Evolutionary conservation across 2,329 filamentous ascomycete species (phyloP).

Genomic region (Monosporascus cannonballus): DNA sequence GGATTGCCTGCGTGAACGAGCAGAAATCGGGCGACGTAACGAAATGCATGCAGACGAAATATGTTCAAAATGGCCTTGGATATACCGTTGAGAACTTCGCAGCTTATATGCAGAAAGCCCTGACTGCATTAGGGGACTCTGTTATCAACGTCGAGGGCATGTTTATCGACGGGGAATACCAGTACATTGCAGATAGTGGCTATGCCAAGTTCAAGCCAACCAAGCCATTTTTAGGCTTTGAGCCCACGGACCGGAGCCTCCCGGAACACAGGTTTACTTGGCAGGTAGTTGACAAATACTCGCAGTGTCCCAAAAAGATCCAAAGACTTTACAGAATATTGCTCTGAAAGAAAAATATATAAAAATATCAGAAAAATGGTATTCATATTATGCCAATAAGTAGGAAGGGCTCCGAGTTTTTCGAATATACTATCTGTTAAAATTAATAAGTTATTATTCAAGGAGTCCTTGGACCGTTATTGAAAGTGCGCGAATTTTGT

Average conservation of each 20-base stretch:
- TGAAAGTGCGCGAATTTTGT: too few relatives aligned
- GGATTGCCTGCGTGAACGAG: slow-evolving; percentile 10
- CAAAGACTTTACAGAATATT: too few relatives aligned
- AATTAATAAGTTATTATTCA: too few relatives aligned
- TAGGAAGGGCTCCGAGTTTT: too few relatives aligned
- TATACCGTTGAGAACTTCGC: slow-evolving; percentile 10
- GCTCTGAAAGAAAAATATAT: too few relatives aligned
- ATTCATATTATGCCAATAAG: too few relatives aligned
- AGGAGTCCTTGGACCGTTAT: too few relatives aligned
- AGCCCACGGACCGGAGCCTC: slow-evolving; percentile 9
- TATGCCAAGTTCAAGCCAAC: slow-evolving; percentile 9
- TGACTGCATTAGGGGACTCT: slow-evolving; percentile 6
- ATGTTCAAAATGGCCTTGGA: slow-evolving; percentile 9
- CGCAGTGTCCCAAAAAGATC: too few relatives aligned
- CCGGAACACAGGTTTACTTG: slow-evolving; percentile 8
- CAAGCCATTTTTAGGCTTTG: slow-evolving; percentile 7
- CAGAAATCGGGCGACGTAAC: slow-evolving; percentile 11
- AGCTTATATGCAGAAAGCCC: slow-evolving; percentile 4
- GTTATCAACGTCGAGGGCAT: slow-evolving; percentile 9
- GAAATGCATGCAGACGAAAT: slow-evolving; percentile 8
- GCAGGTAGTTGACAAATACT: too few relatives aligned
- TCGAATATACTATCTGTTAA: too few relatives aligned
- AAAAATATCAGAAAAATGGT: too few relatives aligned
- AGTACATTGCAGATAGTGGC: slow-evolving; percentile 7
- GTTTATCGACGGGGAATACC: slow-evolving; percentile 7